Evolutionary conservation across 164 flowering plant species (phyloP).

Genomic region (Macadamia integrifolia): DNA sequence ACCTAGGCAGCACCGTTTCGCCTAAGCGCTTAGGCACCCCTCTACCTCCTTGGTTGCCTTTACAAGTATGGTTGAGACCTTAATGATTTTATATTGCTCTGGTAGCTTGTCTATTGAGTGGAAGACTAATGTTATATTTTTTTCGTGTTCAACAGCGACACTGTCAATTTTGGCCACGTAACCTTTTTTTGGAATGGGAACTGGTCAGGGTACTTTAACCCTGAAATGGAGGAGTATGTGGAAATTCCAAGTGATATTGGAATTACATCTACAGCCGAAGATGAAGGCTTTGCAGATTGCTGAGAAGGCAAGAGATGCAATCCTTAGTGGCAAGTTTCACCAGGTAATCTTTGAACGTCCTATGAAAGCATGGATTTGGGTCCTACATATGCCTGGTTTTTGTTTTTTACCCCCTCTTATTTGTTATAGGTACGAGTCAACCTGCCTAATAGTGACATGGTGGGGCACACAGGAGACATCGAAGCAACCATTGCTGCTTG

Average conservation of each 20-base stretch:
- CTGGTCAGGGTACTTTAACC: slow-evolving; percentile 82
- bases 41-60: too few relatives aligned
- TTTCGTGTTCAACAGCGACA: slow-evolving; percentile 52
- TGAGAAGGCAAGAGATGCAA: slow-evolving; percentile 91
- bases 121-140: background rate
- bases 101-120: too few relatives aligned
- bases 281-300: slow-evolving; percentile 97
- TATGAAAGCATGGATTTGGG: background rate
- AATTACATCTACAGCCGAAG: slow-evolving; percentile 81
- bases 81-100: too few relatives aligned
- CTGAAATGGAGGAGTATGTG: slow-evolving; percentile 83
- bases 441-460: slow-evolving; percentile 39
- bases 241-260: slow-evolving; percentile 96
- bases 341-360: slow-evolving; percentile 46
- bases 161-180: slow-evolving; percentile 97
- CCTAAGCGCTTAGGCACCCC: too few relatives aligned
- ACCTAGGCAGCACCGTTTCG: too few relatives aligned
- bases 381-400: background rate
- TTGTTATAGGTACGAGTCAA: slow-evolving; percentile 59
- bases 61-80: too few relatives aligned
- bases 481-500: slow-evolving; percentile 84
- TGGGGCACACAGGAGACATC: slow-evolving; percentile 95
- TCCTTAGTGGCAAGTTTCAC: slow-evolving; percentile 74
- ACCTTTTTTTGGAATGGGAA: slow-evolving; percentile 99
- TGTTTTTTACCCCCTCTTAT: background rate